These are phyloP conservation scores for Chaetomium globosum DNA, from an alignment of 2,329 filamentous ascomycete species.

Conservation along the genomic window DNA sequence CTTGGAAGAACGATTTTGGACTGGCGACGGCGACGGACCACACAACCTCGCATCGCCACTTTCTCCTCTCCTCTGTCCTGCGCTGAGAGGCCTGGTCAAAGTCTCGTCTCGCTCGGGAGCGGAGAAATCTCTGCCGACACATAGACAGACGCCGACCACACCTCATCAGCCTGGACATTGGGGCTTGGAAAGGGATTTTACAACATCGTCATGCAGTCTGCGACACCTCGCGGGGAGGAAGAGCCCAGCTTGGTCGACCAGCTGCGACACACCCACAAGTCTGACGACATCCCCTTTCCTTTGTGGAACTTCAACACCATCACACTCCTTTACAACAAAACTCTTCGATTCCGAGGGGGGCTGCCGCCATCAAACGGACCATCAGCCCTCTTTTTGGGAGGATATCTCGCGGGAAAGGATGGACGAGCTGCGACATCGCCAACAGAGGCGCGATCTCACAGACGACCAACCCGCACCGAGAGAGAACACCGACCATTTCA, in stretches of 20 bases:
- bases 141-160: conserved; percentile 19
- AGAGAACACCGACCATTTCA: neutral
- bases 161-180: conserved; percentile 21
- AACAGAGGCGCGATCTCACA: conserved; percentile 13
- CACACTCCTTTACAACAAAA: conserved; percentile 13
- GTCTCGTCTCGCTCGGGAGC: conserved; percentile 25
- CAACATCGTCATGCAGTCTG: conserved; percentile 18
- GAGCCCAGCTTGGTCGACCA: conserved; percentile 26
- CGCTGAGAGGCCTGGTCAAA: conserved; percentile 20
- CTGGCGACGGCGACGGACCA: conserved; percentile 18
- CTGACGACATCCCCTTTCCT: conserved; percentile 29
- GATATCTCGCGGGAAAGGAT: neutral
- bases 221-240: conserved; percentile 30
- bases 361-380: conserved; percentile 13
- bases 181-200: conserved; percentile 25
- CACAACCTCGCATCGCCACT: conserved; percentile 20
- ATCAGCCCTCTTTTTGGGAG: neutral
- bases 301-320: conserved; percentile 23
- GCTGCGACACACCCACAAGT: conserved; percentile 25
- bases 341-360: conserved; percentile 9
- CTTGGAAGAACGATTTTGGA: conserved; percentile 18
- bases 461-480: neutral
- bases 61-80: conserved; percentile 28
- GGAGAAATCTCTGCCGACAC: conserved; percentile 33
- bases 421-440: conserved; percentile 7